Percentiles rank a stretch among this genome's conserved stretches.
Evolutionary conservation across 441 rosid genomes (phyloP).

Genomic region (Corymbia citriodora): DNA sequence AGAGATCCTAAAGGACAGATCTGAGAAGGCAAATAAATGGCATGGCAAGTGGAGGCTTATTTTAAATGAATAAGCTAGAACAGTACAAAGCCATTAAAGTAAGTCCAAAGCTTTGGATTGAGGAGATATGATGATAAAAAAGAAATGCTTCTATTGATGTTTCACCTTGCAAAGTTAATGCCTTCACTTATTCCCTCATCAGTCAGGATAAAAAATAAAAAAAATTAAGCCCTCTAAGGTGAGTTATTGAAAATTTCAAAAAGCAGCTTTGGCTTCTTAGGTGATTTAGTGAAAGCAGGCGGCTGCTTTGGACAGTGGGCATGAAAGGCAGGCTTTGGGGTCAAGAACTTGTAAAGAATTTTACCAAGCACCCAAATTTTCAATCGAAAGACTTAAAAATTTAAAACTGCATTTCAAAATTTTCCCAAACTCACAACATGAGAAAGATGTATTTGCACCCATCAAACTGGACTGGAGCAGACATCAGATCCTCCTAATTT

Average conservation of each 20-base stretch:
- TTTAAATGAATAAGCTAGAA: neutral
- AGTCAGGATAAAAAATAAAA: neutral
- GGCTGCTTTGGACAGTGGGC: neutral
- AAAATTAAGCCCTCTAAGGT: neutral
- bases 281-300: neutral
- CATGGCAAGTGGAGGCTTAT: neutral
- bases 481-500: neutral
- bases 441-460: neutral
- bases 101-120: neutral
- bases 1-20: slow-evolving; percentile 22
- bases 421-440: neutral
- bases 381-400: neutral
- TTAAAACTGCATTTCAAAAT: neutral
- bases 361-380: neutral
- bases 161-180: neutral
- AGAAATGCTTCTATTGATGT: neutral
- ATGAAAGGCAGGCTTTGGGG: neutral
- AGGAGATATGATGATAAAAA: neutral
- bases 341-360: neutral
- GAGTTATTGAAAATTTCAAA: neutral
- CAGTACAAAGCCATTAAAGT: neutral
- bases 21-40: neutral
- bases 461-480: neutral
- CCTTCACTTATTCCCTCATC: neutral
- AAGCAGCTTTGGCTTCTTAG: neutral